A percentile compares a stretch with the other conserved stretches of the same genome.
Evolutionary conservation across 1,139 yeast genomes (phyloP).

Genomic region (Geotrichum bryndzae): DNA sequence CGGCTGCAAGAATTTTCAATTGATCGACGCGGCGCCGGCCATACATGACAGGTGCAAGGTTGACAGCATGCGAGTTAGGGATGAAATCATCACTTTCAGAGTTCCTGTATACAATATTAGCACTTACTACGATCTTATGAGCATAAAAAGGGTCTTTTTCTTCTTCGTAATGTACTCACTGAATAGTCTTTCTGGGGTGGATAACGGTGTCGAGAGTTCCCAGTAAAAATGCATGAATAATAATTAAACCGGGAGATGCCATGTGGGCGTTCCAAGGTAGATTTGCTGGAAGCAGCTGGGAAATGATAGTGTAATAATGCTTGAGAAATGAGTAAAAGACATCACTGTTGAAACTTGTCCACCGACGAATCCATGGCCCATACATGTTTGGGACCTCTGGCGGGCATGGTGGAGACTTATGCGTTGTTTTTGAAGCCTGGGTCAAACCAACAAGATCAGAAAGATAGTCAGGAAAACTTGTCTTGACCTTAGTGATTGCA

Average conservation of each 20-base stretch:
- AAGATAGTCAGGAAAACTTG: constrained; percentile 28
- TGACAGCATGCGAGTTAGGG: constrained; percentile 12
- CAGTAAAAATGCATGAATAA: constrained; percentile 34
- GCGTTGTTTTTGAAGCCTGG: constrained; percentile 1
- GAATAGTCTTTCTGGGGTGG: constrained; percentile 21
- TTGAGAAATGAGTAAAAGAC: constrained; percentile 69
- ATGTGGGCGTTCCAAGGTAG: constrained; percentile 28
- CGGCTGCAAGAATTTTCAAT: constrained; percentile 30
- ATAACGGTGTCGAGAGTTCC: constrained; percentile 32
- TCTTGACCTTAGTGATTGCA: constrained; percentile 22
- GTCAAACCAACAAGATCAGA: constrained; percentile 24
- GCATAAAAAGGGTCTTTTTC: too few species aligned
- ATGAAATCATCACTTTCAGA: background rate
- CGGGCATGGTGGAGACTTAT: background rate
- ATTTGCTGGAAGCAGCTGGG: constrained; percentile 27
- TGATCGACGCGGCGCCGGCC: constrained; percentile 33
- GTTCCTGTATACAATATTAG: constrained; percentile 16
- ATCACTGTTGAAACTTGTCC: constrained; percentile 49
- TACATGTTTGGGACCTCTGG: constrained; percentile 37
- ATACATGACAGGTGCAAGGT: constrained; percentile 20
- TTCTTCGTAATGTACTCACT: background rate
- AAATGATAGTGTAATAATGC: constrained; percentile 47
- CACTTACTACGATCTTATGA: background rate
- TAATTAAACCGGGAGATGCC: constrained; percentile 35
- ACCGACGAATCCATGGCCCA: constrained; percentile 64